A percentile compares a stretch with the other conserved stretches of the same genome.
Conservation (phyloP, 1,284 basidiomycete species). For the Puccinia hordei region DNA sequence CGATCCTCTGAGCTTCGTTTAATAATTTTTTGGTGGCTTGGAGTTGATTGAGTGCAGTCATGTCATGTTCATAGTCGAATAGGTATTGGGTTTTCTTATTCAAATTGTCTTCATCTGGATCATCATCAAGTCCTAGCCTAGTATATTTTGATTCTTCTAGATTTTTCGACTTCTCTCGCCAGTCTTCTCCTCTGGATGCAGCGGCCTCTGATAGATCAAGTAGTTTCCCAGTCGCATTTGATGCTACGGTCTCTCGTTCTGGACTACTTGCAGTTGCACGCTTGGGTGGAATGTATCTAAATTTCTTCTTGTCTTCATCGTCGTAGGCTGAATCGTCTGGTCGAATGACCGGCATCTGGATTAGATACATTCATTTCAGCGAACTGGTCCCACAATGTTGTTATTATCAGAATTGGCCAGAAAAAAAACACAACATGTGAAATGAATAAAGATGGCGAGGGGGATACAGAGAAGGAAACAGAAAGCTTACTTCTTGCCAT, state of each 20-base stretch:
- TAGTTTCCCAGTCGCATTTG: conserved; percentile 48
- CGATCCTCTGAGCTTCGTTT: conserved; percentile 89
- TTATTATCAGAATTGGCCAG: not conserved
- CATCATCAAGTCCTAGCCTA: conserved; percentile 73
- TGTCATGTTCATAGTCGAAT: conserved; percentile 92
- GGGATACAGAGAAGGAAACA: not conserved
- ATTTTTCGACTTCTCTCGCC: conserved; percentile 74
- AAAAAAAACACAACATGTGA: not conserved
- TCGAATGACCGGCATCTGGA: conserved; percentile 48
- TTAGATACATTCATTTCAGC: conserved; percentile 8
- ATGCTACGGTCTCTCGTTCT: conserved; percentile 1
- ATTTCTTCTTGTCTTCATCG: conserved; percentile 50
- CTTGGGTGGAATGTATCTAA: conserved; percentile 31
- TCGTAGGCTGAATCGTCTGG: conserved; percentile 38
- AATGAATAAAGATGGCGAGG: not conserved
- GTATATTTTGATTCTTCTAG: conserved; percentile 76
- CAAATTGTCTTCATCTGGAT: conserved; percentile 72
- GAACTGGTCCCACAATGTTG: not conserved
- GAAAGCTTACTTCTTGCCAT: conserved; percentile 44
- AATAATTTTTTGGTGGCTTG: conserved; percentile 91
- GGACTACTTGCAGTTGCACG: not conserved
- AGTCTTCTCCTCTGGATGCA: conserved; percentile 58
- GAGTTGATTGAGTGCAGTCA: conserved; percentile 97
- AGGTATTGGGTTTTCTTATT: conserved; percentile 86
- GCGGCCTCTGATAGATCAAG: conserved; percentile 39